A percentile compares a stretch with the other conserved stretches of the same genome.
These are phyloP conservation scores for Orbilia javanica DNA, from an alignment of 2,329 filamentous ascomycete genomes.

Conservation along the genomic window DNA sequence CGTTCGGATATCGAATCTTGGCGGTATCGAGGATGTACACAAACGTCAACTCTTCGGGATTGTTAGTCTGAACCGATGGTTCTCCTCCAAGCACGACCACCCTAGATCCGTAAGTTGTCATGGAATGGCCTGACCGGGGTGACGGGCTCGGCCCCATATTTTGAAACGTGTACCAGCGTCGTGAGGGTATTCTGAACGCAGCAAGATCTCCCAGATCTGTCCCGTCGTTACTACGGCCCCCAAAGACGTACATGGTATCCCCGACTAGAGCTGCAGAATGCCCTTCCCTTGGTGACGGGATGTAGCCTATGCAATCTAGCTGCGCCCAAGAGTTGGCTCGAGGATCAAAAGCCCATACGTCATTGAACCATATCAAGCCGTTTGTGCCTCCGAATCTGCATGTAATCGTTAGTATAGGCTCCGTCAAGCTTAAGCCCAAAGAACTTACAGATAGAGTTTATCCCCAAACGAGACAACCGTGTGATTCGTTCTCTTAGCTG, in stretches of 20 bases:
- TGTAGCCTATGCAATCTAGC: slow-evolving; percentile 96
- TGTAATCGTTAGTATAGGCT: slow-evolving; percentile 1
- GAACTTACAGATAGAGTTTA: slow-evolving; percentile 85
- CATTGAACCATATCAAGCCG: slow-evolving; percentile 96
- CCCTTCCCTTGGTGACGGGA: slow-evolving; percentile 91
- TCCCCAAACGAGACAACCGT: slow-evolving; percentile 92
- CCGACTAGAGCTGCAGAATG: slow-evolving; percentile 93
- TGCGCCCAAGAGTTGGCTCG: slow-evolving; percentile 84
- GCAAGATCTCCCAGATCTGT: slow-evolving; percentile 92
- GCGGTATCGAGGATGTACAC: slow-evolving; percentile 93
- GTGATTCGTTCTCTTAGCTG: slow-evolving; percentile 93
- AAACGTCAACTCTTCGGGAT: slow-evolving; percentile 85
- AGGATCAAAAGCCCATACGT: slow-evolving; percentile 96
- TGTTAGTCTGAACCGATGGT: slow-evolving; percentile 85
- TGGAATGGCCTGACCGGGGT: slow-evolving; percentile 92
- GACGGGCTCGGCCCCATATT: slow-evolving; percentile 99
- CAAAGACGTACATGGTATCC: slow-evolving; percentile 99
- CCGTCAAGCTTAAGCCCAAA: background rate
- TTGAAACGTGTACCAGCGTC: slow-evolving; percentile 98
- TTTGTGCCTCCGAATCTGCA: slow-evolving; percentile 95
- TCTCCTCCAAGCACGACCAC: slow-evolving; percentile 94
- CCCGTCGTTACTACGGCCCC: slow-evolving; percentile 92
- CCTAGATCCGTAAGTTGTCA: slow-evolving; percentile 94
- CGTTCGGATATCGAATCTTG: slow-evolving; percentile 96
- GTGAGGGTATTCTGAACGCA: slow-evolving; percentile 82